These are phyloP conservation scores for Paulownia fortunei DNA, from an alignment of 257 asterid species.

Conservation along the genomic window DNA sequence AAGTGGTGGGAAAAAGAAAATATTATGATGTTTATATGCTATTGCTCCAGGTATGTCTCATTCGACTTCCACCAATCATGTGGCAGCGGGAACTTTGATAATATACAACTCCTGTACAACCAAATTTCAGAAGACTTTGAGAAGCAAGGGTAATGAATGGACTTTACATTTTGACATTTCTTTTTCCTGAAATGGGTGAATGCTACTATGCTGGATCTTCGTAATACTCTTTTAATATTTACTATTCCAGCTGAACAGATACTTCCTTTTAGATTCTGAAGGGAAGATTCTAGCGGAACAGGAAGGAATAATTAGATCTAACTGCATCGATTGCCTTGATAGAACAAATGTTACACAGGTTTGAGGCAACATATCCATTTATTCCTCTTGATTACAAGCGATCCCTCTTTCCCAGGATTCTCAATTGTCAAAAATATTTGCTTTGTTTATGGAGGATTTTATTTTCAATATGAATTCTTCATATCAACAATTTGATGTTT, in stretches of 20 bases:
- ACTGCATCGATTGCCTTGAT: constrained; percentile 98
- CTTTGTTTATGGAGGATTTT: not conserved
- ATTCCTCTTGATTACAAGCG: constrained; percentile 27
- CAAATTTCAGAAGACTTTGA: constrained; percentile 75
- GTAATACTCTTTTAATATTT: constrained; percentile 62
- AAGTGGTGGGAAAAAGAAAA: constrained; percentile 14
- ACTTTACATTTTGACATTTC: constrained; percentile 18
- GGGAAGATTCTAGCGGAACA: constrained; percentile 78
- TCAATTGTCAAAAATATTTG: not conserved
- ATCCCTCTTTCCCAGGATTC: constrained; percentile 16
- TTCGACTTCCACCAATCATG: constrained; percentile 93
- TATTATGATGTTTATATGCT: constrained; percentile 27
- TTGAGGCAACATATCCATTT: constrained; percentile 40
- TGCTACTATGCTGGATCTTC: constrained; percentile 49
- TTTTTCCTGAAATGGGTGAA: constrained; percentile 36
- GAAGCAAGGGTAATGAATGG: constrained; percentile 78
- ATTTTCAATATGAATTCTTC: constrained; percentile 6
- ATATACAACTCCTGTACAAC: constrained; percentile 75
- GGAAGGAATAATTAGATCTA: constrained; percentile 79
- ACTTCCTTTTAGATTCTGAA: constrained; percentile 80
- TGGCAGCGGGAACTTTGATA: constrained; percentile 82
- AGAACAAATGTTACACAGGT: constrained; percentile 99
- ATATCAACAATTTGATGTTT: constrained; percentile 32
- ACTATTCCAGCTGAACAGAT: constrained; percentile 96
- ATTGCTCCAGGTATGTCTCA: constrained; percentile 72